Conservation (phyloP, 164 flowering plant genomes). For the Vitis riparia region DNA sequence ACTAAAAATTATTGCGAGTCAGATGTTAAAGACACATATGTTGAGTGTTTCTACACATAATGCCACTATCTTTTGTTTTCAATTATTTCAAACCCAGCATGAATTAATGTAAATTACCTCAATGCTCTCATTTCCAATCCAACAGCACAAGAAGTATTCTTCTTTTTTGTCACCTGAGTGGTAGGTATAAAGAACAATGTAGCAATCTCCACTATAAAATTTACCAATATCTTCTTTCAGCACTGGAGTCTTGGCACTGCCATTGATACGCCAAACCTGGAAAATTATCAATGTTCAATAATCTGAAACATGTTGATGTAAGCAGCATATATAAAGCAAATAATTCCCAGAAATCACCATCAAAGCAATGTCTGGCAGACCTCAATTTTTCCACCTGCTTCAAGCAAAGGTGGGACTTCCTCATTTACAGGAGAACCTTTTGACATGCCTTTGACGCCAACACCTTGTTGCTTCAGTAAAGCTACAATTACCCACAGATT, state of each 20-base stretch:
- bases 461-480: slow-evolving; percentile 97
- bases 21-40: background rate
- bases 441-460: slow-evolving; percentile 69
- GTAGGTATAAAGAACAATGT: slow-evolving; percentile 88
- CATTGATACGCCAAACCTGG: slow-evolving; percentile 94
- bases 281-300: slow-evolving; percentile 15
- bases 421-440: slow-evolving; percentile 79
- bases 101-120: slow-evolving; percentile 54
- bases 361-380: slow-evolving; percentile 32
- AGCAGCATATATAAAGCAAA: slow-evolving; percentile 1
- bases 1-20: background rate
- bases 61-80: background rate
- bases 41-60: background rate
- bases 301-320: background rate
- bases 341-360: background rate
- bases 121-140: slow-evolving; percentile 94
- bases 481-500: slow-evolving; percentile 45
- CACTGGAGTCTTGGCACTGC: slow-evolving; percentile 86
- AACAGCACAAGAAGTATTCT: slow-evolving; percentile 81
- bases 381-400: slow-evolving; percentile 92
- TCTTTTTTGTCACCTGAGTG: slow-evolving; percentile 92
- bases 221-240: slow-evolving; percentile 86
- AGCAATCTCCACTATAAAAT: slow-evolving; percentile 97
- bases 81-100: background rate
- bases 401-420: slow-evolving; percentile 94